These are phyloP conservation scores for Acanthamoeba healyi DNA, from an alignment of 208 protist genomes.

Conservation along the genomic window DNA sequence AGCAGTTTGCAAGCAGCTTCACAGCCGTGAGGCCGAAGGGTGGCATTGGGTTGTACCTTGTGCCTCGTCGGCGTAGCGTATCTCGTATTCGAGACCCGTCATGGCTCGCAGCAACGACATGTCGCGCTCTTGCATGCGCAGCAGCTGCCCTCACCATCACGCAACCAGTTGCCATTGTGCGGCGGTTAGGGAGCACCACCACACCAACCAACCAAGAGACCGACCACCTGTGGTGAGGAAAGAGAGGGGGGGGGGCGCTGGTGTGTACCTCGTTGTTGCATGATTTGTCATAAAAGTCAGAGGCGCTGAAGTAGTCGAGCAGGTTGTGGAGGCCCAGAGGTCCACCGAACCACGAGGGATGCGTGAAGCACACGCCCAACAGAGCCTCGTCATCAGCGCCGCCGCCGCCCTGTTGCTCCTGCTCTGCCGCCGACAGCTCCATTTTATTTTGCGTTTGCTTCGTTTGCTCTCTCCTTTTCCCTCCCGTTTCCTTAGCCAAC, in stretches of 20 bases:
- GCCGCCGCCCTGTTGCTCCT: neutral
- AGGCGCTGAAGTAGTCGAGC: conserved; percentile 57
- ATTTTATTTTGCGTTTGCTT: too few relatives aligned
- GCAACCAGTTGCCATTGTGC: too few relatives aligned
- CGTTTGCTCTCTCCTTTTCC: too few relatives aligned
- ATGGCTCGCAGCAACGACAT: conserved; percentile 51
- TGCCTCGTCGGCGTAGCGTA: conserved; percentile 43
- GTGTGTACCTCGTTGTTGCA: conserved; percentile 62
- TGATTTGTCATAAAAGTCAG: conserved; percentile 56
- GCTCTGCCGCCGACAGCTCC: too few relatives aligned
- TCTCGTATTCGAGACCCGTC: conserved; percentile 57
- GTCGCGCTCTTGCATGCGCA: conserved; percentile 62
- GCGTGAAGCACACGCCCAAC: conserved; percentile 42
- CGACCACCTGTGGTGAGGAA: too few relatives aligned
- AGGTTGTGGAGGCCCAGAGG: neutral
- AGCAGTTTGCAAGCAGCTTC: too few relatives aligned
- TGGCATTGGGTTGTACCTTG: neutral
- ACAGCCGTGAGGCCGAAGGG: too few relatives aligned
- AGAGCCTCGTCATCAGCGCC: conserved; percentile 11
- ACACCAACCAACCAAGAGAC: too few relatives aligned
- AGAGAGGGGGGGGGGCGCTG: neutral
- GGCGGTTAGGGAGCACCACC: neutral
- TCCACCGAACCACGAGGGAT: conserved; percentile 33
- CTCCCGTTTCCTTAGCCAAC: too few relatives aligned
- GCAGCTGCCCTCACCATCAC: neutral